Evolutionary conservation across 1,139 yeast species (phyloP), one percentile per base, ranked within the genome.

Genomic region (Sugiyamaella pinicola): DNA sequence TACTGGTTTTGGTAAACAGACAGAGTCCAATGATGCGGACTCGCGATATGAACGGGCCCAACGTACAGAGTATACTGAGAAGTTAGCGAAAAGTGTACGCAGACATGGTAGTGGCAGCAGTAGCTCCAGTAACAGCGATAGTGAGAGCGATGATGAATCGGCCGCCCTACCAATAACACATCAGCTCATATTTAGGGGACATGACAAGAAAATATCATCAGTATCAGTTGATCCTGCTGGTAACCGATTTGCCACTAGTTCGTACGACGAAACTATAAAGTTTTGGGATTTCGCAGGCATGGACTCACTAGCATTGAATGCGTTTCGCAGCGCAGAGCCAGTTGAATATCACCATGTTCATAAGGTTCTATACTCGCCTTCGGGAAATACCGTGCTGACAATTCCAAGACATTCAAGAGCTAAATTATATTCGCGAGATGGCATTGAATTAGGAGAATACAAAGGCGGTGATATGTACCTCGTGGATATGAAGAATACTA

Each of bases 391-490:
- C 3, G 49, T 71, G 4, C 57, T 71, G 13, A 65, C 63, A 2
- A 57, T 68, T 9, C 64, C 70, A 1, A 60, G 66, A 10, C 53
- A 61, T 24, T 55, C 64, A 21, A 63, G 61, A 46, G 66, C 72
- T 1, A 59, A 58, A 51, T 48, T 69, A 1, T 61, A 53, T 48
- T 47, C 63, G 18, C 53, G 69, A 22, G 68, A 67, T 41, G 71
- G 72, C 13, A 49, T 42, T 1, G 63, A 58, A 15, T 41, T 64
- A 5, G 65, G 63, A 0, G 69, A 66, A 48, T 70, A 56, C 44
- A 61, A 58, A 4, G 58, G 65, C 1, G 75, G 75, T 4, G 75
- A 72, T 45, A 69, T 69, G 67, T 72, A 72, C 53, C 58, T 72
- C 12, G 66, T 69, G 22, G 74, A 72, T 52, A 62, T 70, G 67